phyloP scores from a whole-genome alignment of 2,329 filamentous ascomycete genomes.

The Apiospora marii region DNA sequence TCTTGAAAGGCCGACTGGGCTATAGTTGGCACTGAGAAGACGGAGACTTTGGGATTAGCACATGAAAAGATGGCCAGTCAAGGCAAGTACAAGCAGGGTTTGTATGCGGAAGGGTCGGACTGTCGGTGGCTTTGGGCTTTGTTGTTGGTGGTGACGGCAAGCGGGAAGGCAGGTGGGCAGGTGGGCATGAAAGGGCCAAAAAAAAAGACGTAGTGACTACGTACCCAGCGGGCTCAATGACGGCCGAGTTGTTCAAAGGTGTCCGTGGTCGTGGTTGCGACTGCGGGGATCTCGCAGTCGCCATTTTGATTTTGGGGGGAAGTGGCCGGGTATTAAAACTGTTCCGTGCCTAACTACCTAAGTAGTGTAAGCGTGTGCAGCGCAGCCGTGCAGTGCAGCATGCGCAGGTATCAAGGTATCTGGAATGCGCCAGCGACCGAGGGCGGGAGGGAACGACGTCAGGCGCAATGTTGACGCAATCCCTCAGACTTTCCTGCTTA shows the following conservation, averaged over 20 bases:
- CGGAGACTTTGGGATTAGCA: slow-evolving; percentile 3
- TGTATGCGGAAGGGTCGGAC: background rate
- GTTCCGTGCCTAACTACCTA: background rate
- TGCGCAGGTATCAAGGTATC: slow-evolving; percentile 14
- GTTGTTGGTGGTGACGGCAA: slow-evolving; percentile 10
- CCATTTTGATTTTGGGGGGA: slow-evolving; percentile 16
- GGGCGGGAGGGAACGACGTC: slow-evolving; percentile 15
- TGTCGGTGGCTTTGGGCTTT: background rate
- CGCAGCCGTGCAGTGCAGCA: background rate
- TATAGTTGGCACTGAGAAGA: slow-evolving; percentile 1
- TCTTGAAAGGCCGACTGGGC: background rate
- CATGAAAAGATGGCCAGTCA: background rate
- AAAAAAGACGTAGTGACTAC: background rate
- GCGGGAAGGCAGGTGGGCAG: background rate
- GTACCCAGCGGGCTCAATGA: slow-evolving; percentile 20
- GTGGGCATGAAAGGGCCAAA: background rate
- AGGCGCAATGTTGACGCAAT: slow-evolving; percentile 20
- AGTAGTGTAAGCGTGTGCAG: too few relatives aligned
- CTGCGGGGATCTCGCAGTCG: slow-evolving; percentile 14
- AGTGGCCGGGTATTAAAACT: slow-evolving; percentile 10
- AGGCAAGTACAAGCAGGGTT: background rate
- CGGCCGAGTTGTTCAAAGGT: slow-evolving; percentile 13
- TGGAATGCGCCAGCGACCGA: background rate
- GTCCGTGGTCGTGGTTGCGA: slow-evolving; percentile 16
- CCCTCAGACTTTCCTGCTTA: slow-evolving; percentile 14